These are phyloP conservation scores for Trichocomaceae sp. DNA, from an alignment of 2,329 filamentous ascomycete genomes.

Conservation along the genomic window DNA sequence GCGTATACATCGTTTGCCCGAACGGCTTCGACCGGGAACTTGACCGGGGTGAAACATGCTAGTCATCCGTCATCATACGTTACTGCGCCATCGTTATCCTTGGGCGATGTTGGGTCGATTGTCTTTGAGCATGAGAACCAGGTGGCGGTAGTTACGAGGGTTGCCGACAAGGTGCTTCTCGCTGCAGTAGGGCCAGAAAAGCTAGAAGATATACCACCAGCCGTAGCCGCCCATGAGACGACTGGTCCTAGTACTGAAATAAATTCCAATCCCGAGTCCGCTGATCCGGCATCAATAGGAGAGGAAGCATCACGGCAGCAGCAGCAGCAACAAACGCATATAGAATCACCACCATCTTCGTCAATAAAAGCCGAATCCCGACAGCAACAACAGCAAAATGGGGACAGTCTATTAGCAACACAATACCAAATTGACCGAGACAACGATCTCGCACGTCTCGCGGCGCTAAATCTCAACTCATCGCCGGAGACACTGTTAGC, in stretches of 20 bases:
- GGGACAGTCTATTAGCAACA: slow-evolving; percentile 25
- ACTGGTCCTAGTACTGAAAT: neutral
- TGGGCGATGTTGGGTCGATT: slow-evolving; percentile 40
- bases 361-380: slow-evolving; percentile 1
- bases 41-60: slow-evolving; percentile 38
- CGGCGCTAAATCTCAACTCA: slow-evolving; percentile 34
- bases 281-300: slow-evolving; percentile 10
- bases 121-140: slow-evolving; percentile 37
- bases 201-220: slow-evolving; percentile 10
- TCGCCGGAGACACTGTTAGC: slow-evolving; percentile 35
- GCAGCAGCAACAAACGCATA: neutral
- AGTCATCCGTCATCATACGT: slow-evolving; percentile 39
- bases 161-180: slow-evolving; percentile 39
- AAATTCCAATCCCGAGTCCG: neutral
- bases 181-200: slow-evolving; percentile 36
- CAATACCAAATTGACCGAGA: slow-evolving; percentile 37
- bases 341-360: neutral
- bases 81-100: slow-evolving; percentile 35
- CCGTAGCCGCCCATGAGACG: neutral
- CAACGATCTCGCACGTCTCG: slow-evolving; percentile 33
- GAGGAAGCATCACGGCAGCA: neutral
- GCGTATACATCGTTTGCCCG: slow-evolving; percentile 40
- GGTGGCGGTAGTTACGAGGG: slow-evolving; percentile 36
- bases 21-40: slow-evolving; percentile 34
- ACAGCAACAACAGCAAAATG: neutral